These are phyloP conservation scores for Suhomyces guaymorum DNA, from an alignment of 1,139 yeast species.

Conservation along the genomic window DNA sequence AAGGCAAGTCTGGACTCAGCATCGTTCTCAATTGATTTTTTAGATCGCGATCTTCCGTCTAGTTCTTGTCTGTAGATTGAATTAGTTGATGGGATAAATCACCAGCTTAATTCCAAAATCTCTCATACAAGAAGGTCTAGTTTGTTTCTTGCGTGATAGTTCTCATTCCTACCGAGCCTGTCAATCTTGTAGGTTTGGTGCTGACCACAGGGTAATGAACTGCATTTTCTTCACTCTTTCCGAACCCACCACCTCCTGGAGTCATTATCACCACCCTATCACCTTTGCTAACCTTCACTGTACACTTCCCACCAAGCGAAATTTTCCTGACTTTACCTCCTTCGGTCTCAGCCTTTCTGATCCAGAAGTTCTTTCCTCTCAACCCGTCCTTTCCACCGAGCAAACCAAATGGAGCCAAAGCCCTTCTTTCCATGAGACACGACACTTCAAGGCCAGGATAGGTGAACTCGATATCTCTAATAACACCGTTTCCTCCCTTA, in stretches of 20 bases:
- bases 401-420: slow-evolving; percentile 48
- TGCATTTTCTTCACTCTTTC: slow-evolving; percentile 17
- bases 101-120: too few relatives aligned
- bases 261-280: slow-evolving; percentile 46
- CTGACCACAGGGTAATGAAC: slow-evolving; percentile 29
- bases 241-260: slow-evolving; percentile 56
- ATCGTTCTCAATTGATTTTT: too few relatives aligned
- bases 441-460: slow-evolving; percentile 42
- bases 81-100: too few relatives aligned
- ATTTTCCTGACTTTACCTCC: slow-evolving; percentile 25
- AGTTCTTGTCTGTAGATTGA: too few relatives aligned
- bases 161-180: slow-evolving; percentile 43
- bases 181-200: slow-evolving; percentile 24
- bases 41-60: too few relatives aligned
- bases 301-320: slow-evolving; percentile 45
- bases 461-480: slow-evolving; percentile 48
- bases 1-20: too few relatives aligned
- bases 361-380: slow-evolving; percentile 45
- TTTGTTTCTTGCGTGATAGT: slow-evolving; percentile 36
- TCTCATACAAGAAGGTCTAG: slow-evolving; percentile 13
- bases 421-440: slow-evolving; percentile 48
- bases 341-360: slow-evolving; percentile 24
- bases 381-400: slow-evolving; percentile 43
- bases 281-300: slow-evolving; percentile 40
- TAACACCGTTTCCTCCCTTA: slow-evolving; percentile 47